Evolutionary conservation across 225 moss, liverwort and hornwort species (phyloP).

Genomic region (Polytrichum commune): DNA sequence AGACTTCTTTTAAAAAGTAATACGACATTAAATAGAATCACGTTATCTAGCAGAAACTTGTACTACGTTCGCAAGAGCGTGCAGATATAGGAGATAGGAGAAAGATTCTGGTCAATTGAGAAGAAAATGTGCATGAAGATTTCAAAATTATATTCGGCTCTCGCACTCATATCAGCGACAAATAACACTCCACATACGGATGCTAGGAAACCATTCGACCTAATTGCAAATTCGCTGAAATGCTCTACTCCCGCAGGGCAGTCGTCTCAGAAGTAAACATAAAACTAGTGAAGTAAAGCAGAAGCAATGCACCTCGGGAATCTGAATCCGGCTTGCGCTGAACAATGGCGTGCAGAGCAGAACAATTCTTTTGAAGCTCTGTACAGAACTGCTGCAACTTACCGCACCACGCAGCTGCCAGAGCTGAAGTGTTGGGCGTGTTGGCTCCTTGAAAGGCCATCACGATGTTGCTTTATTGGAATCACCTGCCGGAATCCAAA

Average conservation of each 20-base stretch:
- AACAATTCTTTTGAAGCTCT: conserved; percentile 19
- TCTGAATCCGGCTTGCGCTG: conserved; percentile 27
- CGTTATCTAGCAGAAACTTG: no score
- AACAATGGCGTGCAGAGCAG: conserved; percentile 29
- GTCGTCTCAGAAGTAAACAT: no score
- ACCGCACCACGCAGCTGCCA: conserved; percentile 40
- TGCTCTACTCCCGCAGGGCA: no score
- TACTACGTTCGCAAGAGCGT: no score
- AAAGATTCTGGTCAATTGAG: no score
- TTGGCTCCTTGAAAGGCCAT: conserved; percentile 26
- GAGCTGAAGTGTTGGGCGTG: conserved; percentile 19
- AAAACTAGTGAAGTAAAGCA: background rate
- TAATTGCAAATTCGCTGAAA: background rate
- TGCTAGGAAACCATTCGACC: background rate
- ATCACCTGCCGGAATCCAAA: background rate
- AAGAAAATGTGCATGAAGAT: no score
- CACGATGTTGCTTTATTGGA: background rate
- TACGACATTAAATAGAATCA: no score
- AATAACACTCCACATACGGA: no score
- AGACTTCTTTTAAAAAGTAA: no score
- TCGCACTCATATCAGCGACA: no score
- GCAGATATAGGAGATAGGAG: no score
- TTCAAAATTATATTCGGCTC: no score
- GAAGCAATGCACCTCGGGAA: conserved; percentile 23
- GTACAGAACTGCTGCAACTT: conserved; percentile 30